Evolutionary conservation across 495 filamentous ascomycete genomes (phyloP), one percentile per base, ranked within the genome.

Genomic region (Penicillium cinerascens): DNA sequence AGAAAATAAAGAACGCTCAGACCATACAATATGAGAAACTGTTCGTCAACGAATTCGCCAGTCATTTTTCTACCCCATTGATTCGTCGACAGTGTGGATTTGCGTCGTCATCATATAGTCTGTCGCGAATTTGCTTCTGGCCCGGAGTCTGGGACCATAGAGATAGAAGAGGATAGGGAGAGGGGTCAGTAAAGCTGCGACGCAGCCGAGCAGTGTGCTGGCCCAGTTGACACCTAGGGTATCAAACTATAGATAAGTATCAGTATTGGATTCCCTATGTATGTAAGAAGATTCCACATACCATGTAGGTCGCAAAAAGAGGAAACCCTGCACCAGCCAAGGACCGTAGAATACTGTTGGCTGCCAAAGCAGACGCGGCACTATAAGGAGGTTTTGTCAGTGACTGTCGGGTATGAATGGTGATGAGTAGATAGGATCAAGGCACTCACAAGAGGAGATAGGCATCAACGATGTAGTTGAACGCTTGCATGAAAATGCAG

Each of bases 381-480:
- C 77, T 82, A 25, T 39, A 53, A 26, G 60, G 49, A 18, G 44
- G 36, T 1, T 4, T 38, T 26, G 37, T 59, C 27, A 44, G 26
- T 27, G 17, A 15, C 1, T 13, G 1, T 23, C 29, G 1, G n/a
- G 20, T 1, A 16, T n/a, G 36, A 6, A 8, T 22, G n/a, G 3
- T 6, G 38, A n/a, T 21, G 15, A 1, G 2, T 26, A 43, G 41
- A 15, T 4, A 22, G 21, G 25, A 17, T 6, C 20, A 27, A 37
- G 6, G 51, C n/a, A 78, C 80, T 68, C 71, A 85, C 79, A 91
- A 91, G 78, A 91, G 87, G 56, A 95, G 83, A 67, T 95, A 95
- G 4, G 88, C 80, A 63, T 96, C 91, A 41, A 95, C 83, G 27
- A 95, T 78, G 68, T 95, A 95, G 68, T 92, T 95, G 26, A 95